These are phyloP conservation scores for Penicillium egyptiacum DNA, from an alignment of 495 filamentous ascomycete species.

Conservation along the genomic window DNA sequence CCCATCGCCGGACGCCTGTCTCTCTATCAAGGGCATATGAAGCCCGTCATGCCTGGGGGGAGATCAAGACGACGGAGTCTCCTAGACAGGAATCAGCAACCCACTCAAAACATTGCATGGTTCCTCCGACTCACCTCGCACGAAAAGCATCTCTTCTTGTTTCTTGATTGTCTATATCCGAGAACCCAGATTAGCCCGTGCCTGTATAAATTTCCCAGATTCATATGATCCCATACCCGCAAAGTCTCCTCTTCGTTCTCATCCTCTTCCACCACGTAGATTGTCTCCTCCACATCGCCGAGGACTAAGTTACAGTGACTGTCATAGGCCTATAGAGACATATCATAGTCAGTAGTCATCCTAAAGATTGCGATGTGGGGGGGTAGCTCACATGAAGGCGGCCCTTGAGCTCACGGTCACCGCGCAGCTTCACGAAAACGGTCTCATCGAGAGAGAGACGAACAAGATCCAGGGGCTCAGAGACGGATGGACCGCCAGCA, in stretches of 20 bases:
- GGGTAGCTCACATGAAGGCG: slow-evolving; percentile 74
- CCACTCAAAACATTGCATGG: not conserved
- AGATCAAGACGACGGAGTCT: slow-evolving; percentile 95
- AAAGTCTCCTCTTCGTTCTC: slow-evolving; percentile 80
- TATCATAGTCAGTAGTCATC: slow-evolving; percentile 17
- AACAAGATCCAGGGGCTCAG: slow-evolving; percentile 92
- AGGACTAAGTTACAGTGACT: slow-evolving; percentile 98
- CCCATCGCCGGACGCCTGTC: slow-evolving; percentile 27
- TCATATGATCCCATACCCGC: slow-evolving; percentile 51
- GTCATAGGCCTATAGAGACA: slow-evolving; percentile 79
- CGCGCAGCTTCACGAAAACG: slow-evolving; percentile 94
- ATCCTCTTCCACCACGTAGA: slow-evolving; percentile 81
- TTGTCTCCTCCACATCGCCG: slow-evolving; percentile 94
- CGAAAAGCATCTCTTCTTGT: slow-evolving; percentile 99
- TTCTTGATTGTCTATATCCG: slow-evolving; percentile 77
- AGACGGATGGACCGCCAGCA: slow-evolving; percentile 57
- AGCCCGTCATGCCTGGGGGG: slow-evolving; percentile 60
- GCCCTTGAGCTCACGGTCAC: slow-evolving; percentile 93
- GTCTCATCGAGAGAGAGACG: slow-evolving; percentile 90
- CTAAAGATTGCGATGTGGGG: slow-evolving; percentile 1
- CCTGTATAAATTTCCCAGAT: not conserved
- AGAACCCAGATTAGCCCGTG: slow-evolving; percentile 16
- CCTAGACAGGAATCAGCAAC: slow-evolving; percentile 50
- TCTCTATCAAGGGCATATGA: slow-evolving; percentile 19
- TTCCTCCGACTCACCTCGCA: slow-evolving; percentile 66